These are phyloP conservation scores for Apophysomyces elegans DNA, from an alignment of 371 early-diverging fungal genomes.

Conservation along the genomic window DNA sequence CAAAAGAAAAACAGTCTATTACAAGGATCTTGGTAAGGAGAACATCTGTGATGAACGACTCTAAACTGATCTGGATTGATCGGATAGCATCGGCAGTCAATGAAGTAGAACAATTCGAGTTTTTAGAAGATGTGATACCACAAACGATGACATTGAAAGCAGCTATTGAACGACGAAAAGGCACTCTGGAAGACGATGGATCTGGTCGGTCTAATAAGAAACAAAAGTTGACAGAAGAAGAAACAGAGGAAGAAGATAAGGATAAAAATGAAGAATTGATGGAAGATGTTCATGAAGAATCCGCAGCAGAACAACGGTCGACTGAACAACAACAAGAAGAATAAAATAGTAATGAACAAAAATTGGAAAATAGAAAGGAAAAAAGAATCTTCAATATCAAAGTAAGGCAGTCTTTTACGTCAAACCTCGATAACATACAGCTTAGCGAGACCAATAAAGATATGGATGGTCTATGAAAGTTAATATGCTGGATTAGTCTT, in stretches of 20 bases:
- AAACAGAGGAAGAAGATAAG: neutral
- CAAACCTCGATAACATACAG: no score
- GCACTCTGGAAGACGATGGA: constrained; percentile 45
- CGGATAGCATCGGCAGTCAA: constrained; percentile 42
- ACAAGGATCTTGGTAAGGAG: constrained; percentile 73
- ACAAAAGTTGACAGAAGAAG: neutral
- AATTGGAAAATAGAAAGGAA: neutral
- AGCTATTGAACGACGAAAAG: constrained; percentile 59
- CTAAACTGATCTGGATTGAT: neutral
- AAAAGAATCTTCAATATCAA: no score
- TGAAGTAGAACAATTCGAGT: constrained; percentile 88
- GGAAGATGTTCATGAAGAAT: neutral
- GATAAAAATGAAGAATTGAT: constrained; percentile 1
- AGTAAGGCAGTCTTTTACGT: no score
- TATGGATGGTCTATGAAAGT: no score
- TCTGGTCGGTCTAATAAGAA: neutral
- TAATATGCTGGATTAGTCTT: no score
- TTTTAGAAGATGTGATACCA: constrained; percentile 87
- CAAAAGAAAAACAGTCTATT: constrained; percentile 75
- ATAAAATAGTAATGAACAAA: neutral
- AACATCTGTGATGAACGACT: neutral
- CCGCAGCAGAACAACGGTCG: neutral
- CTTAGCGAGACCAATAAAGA: no score
- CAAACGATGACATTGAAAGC: constrained; percentile 58
- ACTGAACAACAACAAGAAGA: neutral